Conservation (phyloP, 106 monocot genomes). For the Phalaenopsis aphrodite region DNA sequence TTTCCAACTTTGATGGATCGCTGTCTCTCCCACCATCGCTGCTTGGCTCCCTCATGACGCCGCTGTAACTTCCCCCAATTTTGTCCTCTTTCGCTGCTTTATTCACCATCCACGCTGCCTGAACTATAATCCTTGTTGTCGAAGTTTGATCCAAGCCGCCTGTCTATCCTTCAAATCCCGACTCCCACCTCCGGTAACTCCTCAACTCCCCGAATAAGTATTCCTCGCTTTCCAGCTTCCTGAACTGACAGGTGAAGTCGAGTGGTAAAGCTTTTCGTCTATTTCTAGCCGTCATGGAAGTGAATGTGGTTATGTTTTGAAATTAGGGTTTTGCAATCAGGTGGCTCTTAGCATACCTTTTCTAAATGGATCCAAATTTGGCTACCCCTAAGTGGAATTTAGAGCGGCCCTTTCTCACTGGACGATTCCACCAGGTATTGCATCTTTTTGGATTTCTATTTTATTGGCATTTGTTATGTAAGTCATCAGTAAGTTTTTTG, state of each 20-base stretch:
- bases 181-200: neutral
- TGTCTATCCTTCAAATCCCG: too few relatives aligned
- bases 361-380: constrained; percentile 11
- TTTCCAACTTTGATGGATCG: neutral
- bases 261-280: neutral
- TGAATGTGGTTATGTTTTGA: neutral
- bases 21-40: neutral
- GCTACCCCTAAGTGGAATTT: constrained; percentile 70
- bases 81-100: neutral
- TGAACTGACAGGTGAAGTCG: neutral
- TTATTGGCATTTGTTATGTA: neutral
- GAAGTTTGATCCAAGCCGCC: too few relatives aligned
- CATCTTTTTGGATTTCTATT: neutral
- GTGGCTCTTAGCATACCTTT: neutral
- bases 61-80: neutral
- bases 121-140: too few relatives aligned
- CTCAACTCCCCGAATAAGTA: neutral
- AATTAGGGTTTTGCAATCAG: constrained; percentile 2
- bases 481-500: too few relatives aligned
- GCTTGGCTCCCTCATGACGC: neutral
- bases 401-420: constrained; percentile 87
- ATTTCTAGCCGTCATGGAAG: neutral
- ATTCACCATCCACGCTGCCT: neutral
- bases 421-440: constrained; percentile 56
- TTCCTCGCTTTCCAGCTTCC: neutral